Base-by-base conservation (phyloP, 352 stramenopile species). In the Phytophthora hibernalis region DNA sequence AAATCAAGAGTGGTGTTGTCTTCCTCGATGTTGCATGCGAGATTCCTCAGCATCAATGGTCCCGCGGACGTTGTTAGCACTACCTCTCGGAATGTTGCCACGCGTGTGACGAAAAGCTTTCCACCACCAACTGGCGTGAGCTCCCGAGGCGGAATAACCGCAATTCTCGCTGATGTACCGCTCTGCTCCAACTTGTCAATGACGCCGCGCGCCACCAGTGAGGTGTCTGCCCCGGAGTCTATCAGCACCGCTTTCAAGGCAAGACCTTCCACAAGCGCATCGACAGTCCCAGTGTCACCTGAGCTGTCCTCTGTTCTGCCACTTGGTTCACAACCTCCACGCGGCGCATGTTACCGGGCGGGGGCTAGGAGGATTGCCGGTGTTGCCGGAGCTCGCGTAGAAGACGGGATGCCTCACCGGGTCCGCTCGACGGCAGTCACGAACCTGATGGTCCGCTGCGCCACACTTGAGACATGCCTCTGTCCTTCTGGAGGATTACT, bases 11-110 rank as follows among this genome's bases (percentile, higher is more conserved):
- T n/a, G 1, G 2, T 7, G 44, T 58, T 58, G 1, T 40, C 20
- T 18, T 63, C 51, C 10, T 69, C 44, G 4, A 69, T 35, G 33
- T 43, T 53, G 52, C 35, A 52, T 0, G 20, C 15, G 1, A 69
- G 35, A 13, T 68, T 61, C 1, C 26, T 15, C 9, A 57, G 37
- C 42, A 69, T 54, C 2, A 69, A 38, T 7, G 31, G 61, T 2
- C 61, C 51, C 16, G 61, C 61, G 3, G 61, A 50, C 13, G 45
- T 69, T 3, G 24, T 47, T 1, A 62, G 33, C 2, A 62, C 37
- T 21, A 62, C 45, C 42, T 55, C 61, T 5, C 12, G 15, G 24
- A 68, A 56, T 5, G 24, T 28, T 5, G 24, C 24, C 24, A 28
- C 5, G 24, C 24, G 24, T 28, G n/a, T n/a, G n/a, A n/a, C n/a